Conservation (phyloP, 2,329 filamentous ascomycete species). For the Epichloe gansuensis region DNA sequence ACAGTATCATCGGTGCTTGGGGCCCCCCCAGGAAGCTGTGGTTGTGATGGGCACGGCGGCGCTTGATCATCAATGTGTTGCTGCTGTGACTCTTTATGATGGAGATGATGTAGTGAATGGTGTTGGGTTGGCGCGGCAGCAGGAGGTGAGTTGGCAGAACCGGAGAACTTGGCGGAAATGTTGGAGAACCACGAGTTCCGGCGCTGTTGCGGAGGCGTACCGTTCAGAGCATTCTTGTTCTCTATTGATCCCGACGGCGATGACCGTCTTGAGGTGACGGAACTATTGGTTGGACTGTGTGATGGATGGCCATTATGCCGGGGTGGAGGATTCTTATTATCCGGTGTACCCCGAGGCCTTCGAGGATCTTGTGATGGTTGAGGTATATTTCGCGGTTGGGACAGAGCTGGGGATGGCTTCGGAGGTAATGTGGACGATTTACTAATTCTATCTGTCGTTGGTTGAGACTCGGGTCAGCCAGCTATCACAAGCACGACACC, state of each 20-base stretch:
- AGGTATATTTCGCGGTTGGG: constrained; percentile 22
- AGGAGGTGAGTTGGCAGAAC: constrained; percentile 28
- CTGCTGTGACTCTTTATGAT: constrained; percentile 8
- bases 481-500: neutral
- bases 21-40: constrained; percentile 12
- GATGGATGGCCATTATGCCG: constrained; percentile 11
- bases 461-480: neutral
- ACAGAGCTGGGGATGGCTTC: constrained; percentile 13
- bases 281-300: constrained; percentile 13
- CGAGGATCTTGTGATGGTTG: constrained; percentile 14
- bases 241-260: constrained; percentile 25
- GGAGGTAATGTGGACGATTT: constrained; percentile 17
- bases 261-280: constrained; percentile 13
- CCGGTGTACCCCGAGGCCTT: constrained; percentile 16
- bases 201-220: constrained; percentile 32
- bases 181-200: constrained; percentile 87
- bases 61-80: constrained; percentile 5
- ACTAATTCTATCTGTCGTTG: constrained; percentile 17
- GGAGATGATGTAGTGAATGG: constrained; percentile 6
- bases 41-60: constrained; percentile 5
- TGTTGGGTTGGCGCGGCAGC: constrained; percentile 15
- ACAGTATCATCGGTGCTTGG: constrained; percentile 10
- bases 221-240: constrained; percentile 15
- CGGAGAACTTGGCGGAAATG: constrained; percentile 84
- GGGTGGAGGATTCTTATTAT: constrained; percentile 9